phyloP scores from a whole-genome alignment of 257 asterid species.

The Solanum clarkiae region DNA sequence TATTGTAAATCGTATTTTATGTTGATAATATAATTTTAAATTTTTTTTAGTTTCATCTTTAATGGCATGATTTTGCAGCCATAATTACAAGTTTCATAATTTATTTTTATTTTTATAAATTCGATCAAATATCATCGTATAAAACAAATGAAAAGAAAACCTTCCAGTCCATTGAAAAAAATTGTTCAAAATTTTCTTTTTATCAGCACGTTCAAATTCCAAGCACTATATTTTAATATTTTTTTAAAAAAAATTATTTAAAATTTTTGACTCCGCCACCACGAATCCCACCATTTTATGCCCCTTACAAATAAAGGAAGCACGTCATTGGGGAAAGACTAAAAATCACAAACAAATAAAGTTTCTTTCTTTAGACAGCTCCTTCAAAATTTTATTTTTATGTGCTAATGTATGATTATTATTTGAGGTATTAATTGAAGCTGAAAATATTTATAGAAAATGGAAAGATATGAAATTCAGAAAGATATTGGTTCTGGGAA shows the following conservation, averaged over 20 bases:
- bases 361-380: not conserved
- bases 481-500: slow-evolving; percentile 3
- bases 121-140: not conserved
- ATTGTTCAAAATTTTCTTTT: not conserved
- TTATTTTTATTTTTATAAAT: not conserved
- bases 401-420: not conserved
- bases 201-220: not conserved
- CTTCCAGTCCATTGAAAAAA: not conserved
- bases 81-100: not conserved
- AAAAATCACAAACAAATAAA: not conserved
- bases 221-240: not conserved
- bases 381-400: not conserved
- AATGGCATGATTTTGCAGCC: not conserved
- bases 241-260: not conserved
- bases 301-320: not conserved
- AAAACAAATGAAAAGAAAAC: not conserved
- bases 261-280: not conserved
- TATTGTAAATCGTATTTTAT: not conserved
- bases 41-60: not conserved
- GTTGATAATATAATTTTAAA: not conserved
- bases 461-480: slow-evolving; percentile 1
- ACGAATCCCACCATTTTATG: not conserved
- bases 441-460: not conserved
- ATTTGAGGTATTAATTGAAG: not conserved
- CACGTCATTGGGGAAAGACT: not conserved